Evolutionary conservation across 1,139 yeast genomes (phyloP).

Genomic region (Blastobotrys malaysiensis): DNA sequence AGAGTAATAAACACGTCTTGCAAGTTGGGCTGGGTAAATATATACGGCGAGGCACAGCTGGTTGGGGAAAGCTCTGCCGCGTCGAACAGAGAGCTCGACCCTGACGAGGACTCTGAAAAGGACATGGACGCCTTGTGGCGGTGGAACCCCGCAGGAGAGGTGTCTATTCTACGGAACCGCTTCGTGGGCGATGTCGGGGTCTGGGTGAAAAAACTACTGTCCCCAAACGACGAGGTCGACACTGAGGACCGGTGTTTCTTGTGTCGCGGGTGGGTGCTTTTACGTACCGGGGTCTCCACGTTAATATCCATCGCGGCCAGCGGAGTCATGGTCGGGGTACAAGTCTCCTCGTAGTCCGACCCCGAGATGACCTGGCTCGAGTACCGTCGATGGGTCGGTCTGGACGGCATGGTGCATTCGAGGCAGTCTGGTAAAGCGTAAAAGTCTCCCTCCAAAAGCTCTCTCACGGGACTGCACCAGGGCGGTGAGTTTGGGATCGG

Average conservation of each 20-base stretch:
- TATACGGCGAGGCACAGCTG: slow-evolving; percentile 20
- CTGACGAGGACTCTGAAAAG: slow-evolving; percentile 2
- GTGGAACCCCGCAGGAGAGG: not conserved
- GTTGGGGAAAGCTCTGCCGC: slow-evolving; percentile 2
- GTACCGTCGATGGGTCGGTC: slow-evolving; percentile 1
- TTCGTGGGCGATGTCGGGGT: not conserved
- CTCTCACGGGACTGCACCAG: not conserved
- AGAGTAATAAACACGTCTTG: slow-evolving; percentile 33
- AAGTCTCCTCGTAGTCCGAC: not conserved
- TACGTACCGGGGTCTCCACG: not conserved
- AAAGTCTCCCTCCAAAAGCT: not conserved
- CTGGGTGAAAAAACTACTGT: not conserved
- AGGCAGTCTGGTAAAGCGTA: not conserved
- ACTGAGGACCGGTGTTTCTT: not conserved
- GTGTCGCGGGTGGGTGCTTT: not conserved
- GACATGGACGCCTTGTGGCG: slow-evolving; percentile 3
- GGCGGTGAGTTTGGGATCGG: slow-evolving; percentile 1
- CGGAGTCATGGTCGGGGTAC: too few relatives aligned
- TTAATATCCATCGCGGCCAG: not conserved
- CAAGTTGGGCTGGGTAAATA: slow-evolving; percentile 24
- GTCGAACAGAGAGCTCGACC: slow-evolving; percentile 1
- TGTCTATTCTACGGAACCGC: slow-evolving; percentile 1
- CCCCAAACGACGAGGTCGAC: not conserved
- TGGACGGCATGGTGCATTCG: not conserved
- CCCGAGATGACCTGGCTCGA: not conserved